A percentile compares a stretch with the other conserved stretches of the same genome.
These are phyloP conservation scores for Auriscalpium microsporum DNA, from an alignment of 768 basidiomycete species.

Conservation along the genomic window DNA sequence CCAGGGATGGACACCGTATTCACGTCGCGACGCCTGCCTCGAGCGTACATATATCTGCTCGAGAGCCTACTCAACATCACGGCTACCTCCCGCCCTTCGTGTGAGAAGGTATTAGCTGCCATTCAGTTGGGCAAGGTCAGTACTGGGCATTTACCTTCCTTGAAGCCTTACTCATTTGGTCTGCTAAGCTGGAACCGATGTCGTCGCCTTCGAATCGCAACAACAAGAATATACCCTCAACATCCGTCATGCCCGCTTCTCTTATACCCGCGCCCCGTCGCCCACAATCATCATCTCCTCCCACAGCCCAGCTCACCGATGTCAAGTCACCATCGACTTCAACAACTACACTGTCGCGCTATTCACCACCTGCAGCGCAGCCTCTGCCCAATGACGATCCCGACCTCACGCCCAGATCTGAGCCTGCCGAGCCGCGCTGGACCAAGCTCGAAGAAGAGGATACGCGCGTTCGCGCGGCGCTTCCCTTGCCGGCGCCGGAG, in stretches of 20 bases:
- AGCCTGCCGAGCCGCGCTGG: background rate
- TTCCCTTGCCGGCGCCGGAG: too few species aligned
- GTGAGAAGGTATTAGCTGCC: slow-evolving; percentile 62
- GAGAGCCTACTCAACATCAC: slow-evolving; percentile 59
- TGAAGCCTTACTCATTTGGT: background rate
- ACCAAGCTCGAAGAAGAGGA: too few species aligned
- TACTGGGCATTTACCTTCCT: slow-evolving; percentile 4
- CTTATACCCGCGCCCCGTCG: slow-evolving; percentile 8
- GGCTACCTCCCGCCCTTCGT: slow-evolving; percentile 57
- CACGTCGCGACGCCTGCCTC: slow-evolving; percentile 63
- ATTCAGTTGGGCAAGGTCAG: slow-evolving; percentile 68
- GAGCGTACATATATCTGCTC: slow-evolving; percentile 61
- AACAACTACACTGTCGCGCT: background rate
- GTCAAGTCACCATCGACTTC: background rate
- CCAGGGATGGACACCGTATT: slow-evolving; percentile 46
- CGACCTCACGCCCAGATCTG: background rate
- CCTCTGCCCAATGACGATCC: background rate
- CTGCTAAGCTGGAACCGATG: slow-evolving; percentile 4
- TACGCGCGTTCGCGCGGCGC: too few species aligned
- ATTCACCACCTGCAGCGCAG: too few species aligned
- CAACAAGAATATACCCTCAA: background rate
- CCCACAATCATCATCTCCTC: background rate
- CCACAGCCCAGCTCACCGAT: slow-evolving; percentile 12
- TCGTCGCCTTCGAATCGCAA: background rate
- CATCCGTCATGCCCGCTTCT: background rate